Conservation (phyloP, 108 stramenopile genomes). For the Nannochloropsis oceanica region DNA sequence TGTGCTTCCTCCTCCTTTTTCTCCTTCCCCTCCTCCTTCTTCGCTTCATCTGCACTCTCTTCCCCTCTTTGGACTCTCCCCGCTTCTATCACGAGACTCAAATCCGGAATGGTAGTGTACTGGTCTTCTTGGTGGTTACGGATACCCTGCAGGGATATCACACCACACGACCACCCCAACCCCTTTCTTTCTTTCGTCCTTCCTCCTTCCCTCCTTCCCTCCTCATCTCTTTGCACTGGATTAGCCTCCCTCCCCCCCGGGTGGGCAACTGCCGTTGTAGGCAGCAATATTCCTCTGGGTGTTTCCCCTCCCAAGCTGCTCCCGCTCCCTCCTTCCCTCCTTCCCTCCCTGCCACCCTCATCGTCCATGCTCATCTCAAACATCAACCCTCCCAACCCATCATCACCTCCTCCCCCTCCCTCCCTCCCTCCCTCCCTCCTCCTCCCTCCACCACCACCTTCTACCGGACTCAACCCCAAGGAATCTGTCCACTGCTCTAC, state of each 20-base stretch:
- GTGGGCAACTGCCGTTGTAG: not conserved
- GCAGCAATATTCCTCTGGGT: too few relatives aligned
- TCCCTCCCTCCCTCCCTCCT: not conserved
- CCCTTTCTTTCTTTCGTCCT: not conserved
- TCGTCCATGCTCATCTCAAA: not conserved
- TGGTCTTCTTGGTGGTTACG: not conserved
- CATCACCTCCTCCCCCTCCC: too few relatives aligned
- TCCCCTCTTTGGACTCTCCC: not conserved
- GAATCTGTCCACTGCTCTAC: not conserved
- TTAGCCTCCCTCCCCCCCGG: not conserved
- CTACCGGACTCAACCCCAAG: not conserved
- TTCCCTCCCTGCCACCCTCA: not conserved
- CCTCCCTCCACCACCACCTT: not conserved
- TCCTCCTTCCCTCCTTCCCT: not conserved
- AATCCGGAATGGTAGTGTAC: not conserved
- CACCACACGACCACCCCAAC: not conserved
- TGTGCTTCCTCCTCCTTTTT: not conserved
- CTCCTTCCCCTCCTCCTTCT: not conserved
- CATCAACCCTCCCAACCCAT: not conserved
- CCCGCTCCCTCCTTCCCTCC: not conserved
- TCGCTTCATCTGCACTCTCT: not conserved
- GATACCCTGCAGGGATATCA: not conserved
- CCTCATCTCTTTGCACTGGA: not conserved
- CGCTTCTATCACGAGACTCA: not conserved
- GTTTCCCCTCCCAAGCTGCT: not conserved